These are phyloP conservation scores for Fomitopsis serialis DNA, from an alignment of 768 basidiomycete species.

Conservation along the genomic window DNA sequence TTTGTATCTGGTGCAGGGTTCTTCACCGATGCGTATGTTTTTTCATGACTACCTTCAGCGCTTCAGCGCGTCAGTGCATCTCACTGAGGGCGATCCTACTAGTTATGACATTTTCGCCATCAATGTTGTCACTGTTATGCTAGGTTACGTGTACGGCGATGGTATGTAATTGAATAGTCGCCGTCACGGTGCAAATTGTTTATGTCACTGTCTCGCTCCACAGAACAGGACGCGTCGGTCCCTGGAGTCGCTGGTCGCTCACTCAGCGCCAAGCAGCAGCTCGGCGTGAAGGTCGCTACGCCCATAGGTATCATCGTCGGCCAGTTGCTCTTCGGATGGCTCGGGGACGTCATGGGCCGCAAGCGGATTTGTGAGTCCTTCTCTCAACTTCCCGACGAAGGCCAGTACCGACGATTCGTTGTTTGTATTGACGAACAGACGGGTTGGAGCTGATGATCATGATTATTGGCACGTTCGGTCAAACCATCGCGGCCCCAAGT, in stretches of 20 bases:
- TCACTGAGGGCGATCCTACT: no score
- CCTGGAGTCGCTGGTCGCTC: constrained; percentile 10
- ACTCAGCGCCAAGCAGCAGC: constrained; percentile 39
- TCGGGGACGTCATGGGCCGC: constrained; percentile 38
- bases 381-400: not conserved
- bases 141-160: constrained; percentile 37
- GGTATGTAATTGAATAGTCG: not conserved
- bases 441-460: constrained; percentile 39
- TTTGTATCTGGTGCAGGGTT: constrained; percentile 30
- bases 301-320: constrained; percentile 36
- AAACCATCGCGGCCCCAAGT: constrained; percentile 32
- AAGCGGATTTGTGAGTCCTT: constrained; percentile 29
- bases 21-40: constrained; percentile 25
- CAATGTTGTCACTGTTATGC: constrained; percentile 40
- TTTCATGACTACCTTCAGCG: not conserved
- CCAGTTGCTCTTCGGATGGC: constrained; percentile 41
- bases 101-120: constrained; percentile 38
- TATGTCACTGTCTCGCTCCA: not conserved
- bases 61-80: not conserved
- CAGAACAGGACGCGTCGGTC: not conserved
- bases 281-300: constrained; percentile 40
- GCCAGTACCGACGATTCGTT: not conserved
- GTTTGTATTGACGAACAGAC: constrained; percentile 23
- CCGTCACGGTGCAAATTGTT: not conserved
- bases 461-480: constrained; percentile 33